phyloP scores from a whole-genome alignment of 371 early-diverging fungal genomes.

The Mucor indicus region DNA sequence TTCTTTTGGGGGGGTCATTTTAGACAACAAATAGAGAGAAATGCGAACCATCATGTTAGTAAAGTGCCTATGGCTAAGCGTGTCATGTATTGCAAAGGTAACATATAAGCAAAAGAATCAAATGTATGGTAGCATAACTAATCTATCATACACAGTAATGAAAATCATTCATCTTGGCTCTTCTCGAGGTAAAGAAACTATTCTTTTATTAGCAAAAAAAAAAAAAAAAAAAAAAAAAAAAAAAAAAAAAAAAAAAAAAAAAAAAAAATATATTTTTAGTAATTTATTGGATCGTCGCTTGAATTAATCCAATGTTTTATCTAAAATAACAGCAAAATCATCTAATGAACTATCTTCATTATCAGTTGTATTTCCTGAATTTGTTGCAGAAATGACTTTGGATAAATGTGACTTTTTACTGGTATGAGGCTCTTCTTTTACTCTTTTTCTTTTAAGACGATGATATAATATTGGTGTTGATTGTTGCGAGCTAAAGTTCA shows the following conservation, averaged over 20 bases:
- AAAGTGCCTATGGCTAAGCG: too few relatives aligned
- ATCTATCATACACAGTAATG: too few relatives aligned
- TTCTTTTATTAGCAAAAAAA: constrained; percentile 1
- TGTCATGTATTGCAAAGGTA: too few relatives aligned
- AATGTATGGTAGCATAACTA: too few relatives aligned
- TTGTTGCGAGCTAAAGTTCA: neutral
- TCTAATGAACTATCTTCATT: constrained; percentile 24
- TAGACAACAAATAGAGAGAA: too few relatives aligned
- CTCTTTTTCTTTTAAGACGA: neutral
- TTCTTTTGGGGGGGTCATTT: too few relatives aligned
- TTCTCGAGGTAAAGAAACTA: too few relatives aligned
- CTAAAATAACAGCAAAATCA: constrained; percentile 37
- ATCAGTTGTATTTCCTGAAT: constrained; percentile 15
- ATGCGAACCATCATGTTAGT: too few relatives aligned
- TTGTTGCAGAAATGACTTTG: constrained; percentile 24
- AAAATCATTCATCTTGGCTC: too few relatives aligned
- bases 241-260: constrained; percentile 10
- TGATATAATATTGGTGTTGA: neutral
- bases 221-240: constrained; percentile 10
- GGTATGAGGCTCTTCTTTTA: neutral
- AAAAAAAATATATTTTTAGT: constrained; percentile 1
- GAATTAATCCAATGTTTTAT: constrained; percentile 33
- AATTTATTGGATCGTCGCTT: too few relatives aligned
- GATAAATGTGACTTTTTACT: constrained; percentile 33
- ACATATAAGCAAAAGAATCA: too few relatives aligned